Percentiles rank a stretch among this genome's conserved stretches.
phyloP scores from a whole-genome alignment of 2,329 filamentous ascomycete genomes.

The Lachnum nothofagi region DNA sequence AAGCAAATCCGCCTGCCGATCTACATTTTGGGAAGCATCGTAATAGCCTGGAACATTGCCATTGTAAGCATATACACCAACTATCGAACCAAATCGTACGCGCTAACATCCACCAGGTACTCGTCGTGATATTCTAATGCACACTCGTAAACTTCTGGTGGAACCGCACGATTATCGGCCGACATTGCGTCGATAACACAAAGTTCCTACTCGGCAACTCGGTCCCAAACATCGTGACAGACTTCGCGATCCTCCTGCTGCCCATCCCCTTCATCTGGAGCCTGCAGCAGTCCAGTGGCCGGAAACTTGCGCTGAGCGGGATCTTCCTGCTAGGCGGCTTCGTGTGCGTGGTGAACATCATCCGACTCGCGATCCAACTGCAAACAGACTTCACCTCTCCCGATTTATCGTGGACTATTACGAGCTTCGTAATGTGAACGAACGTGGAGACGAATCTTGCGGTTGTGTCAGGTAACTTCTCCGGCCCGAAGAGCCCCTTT shows the following conservation, averaged over 20 bases:
- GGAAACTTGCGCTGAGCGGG: constrained; percentile 5
- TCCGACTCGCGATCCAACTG: too few species aligned
- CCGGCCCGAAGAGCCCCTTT: too few species aligned
- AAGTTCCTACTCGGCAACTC: constrained; percentile 5
- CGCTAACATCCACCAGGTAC: too few species aligned
- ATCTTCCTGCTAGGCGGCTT: constrained; percentile 10
- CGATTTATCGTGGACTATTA: too few species aligned
- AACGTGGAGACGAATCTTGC: too few species aligned
- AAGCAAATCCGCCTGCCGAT: neutral
- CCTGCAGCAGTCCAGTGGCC: neutral
- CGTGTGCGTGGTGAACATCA: neutral
- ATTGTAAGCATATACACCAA: too few species aligned
- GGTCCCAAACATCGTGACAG: constrained; percentile 9
- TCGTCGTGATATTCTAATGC: constrained; percentile 7
- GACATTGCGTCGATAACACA: constrained; percentile 2
- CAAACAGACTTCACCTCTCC: too few species aligned
- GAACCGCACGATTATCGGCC: neutral
- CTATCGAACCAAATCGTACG: too few species aligned
- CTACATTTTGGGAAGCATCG: constrained; percentile 2
- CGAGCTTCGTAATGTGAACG: too few species aligned
- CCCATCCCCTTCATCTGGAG: constrained; percentile 8
- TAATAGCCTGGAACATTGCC: constrained; percentile 8
- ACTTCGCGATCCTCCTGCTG: constrained; percentile 10
- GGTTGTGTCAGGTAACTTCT: too few species aligned
- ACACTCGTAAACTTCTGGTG: constrained; percentile 1